Evolutionary conservation across 2,329 filamentous ascomycete species (phyloP).

Genomic region (Bretziella fagacearum): DNA sequence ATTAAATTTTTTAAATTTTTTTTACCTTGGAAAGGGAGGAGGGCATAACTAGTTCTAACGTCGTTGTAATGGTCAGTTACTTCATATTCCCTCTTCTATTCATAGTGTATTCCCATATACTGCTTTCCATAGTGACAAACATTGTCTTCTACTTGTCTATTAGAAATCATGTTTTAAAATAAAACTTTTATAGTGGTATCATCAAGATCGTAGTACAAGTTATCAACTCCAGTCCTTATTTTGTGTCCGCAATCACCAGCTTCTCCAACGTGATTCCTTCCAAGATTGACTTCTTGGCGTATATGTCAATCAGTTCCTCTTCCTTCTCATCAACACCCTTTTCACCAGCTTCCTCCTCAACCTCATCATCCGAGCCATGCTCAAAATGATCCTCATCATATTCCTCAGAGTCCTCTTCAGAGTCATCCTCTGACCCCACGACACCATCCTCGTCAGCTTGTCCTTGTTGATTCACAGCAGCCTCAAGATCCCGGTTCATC

Average conservation of each 20-base stretch:
- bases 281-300: conserved; percentile 12
- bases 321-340: conserved; percentile 17
- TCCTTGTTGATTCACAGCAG: conserved; percentile 64
- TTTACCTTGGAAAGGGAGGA: not conserved
- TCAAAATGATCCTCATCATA: conserved; percentile 20
- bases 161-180: conserved; percentile 2
- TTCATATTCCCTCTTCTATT: no score
- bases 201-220: conserved; percentile 13
- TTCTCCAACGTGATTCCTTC: conserved; percentile 18
- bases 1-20: no score
- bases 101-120: no score
- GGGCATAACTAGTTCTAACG: no score
- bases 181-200: conserved; percentile 17
- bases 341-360: conserved; percentile 19
- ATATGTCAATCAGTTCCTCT: conserved; percentile 12
- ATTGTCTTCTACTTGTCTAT: not conserved
- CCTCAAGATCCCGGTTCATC: conserved; percentile 86
- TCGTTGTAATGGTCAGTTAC: no score
- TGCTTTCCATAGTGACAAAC: not conserved
- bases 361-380: conserved; percentile 16
- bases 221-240: conserved; percentile 7
- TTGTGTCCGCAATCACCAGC: conserved; percentile 13
- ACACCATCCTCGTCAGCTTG: conserved; percentile 22
- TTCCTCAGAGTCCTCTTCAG: conserved; percentile 19
- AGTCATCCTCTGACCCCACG: conserved; percentile 18